Conservation (phyloP, 805 yeast species). For the Lachancea sp. region DNA sequence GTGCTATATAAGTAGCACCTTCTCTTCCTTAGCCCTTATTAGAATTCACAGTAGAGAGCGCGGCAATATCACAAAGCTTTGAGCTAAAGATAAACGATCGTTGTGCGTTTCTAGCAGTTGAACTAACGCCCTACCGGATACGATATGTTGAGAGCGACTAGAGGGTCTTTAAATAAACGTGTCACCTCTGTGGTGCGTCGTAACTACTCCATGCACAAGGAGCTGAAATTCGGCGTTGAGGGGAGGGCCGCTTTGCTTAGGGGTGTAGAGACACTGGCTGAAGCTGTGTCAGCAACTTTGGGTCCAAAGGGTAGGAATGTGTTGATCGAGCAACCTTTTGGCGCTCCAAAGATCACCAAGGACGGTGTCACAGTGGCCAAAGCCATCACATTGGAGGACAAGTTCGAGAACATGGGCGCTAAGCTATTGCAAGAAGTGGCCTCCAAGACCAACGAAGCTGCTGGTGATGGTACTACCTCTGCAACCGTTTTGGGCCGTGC, state of each 20-base stretch:
- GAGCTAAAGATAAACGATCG: background rate
- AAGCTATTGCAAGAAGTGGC: slow-evolving; percentile 94
- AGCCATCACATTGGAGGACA: slow-evolving; percentile 74
- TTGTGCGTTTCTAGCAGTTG: slow-evolving; percentile 1
- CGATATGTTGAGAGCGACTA: slow-evolving; percentile 10
- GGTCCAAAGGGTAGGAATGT: slow-evolving; percentile 99
- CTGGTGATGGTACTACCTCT: slow-evolving; percentile 98
- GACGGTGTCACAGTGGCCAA: slow-evolving; percentile 98
- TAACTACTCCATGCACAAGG: slow-evolving; percentile 61
- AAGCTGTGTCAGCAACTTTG: slow-evolving; percentile 91
- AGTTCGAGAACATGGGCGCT: slow-evolving; percentile 95
- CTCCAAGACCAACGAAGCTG: slow-evolving; percentile 91
- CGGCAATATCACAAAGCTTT: too few relatives aligned
- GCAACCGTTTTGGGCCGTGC: slow-evolving; percentile 96
- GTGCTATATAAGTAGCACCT: background rate
- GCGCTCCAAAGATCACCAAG: slow-evolving; percentile 96
- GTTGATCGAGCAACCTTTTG: slow-evolving; percentile 91
- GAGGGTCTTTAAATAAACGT: slow-evolving; percentile 5
- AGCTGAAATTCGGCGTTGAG: slow-evolving; percentile 92
- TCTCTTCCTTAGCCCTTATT: background rate
- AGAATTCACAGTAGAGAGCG: background rate
- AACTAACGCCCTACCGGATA: background rate
- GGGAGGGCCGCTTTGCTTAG: slow-evolving; percentile 90
- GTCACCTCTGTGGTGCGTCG: slow-evolving; percentile 20
- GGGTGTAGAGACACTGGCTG: slow-evolving; percentile 93